Base-by-base conservation (phyloP, 139 green algal genomes). In the Zygnema circumcarinatum region DNA sequence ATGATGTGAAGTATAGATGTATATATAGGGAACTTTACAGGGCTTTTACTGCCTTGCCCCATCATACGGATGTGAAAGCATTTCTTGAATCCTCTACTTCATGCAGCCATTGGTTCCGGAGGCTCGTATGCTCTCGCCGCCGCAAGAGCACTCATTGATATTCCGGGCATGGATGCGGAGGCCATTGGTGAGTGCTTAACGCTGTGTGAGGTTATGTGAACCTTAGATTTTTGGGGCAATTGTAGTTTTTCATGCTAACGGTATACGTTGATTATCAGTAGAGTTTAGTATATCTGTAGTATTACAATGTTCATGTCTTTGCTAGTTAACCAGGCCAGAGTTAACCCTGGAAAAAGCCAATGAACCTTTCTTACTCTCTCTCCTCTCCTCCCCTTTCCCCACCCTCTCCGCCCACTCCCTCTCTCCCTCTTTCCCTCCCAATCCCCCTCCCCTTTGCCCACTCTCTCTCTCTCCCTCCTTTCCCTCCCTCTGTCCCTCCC, bases 71-170 rank as follows among this genome's bases (percentile, higher is more conserved):
- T n/a, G n/a, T n/a, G n/a, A n/a, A n/a, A n/a, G n/a, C n/a, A n/a
- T n/a, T n/a, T n/a, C n/a, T n/a, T n/a, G n/a, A n/a, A n/a, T n/a
- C n/a, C n/a, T n/a, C n/a, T n/a, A n/a, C n/a, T n/a, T n/a, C n/a
- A n/a, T n/a, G 73, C 88, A 93, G 93, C 92, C 20, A 97, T 97
- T 36, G 95, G 95, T 20, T 96, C 92, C 31, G 95, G 95, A 29
- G 94, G 95, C 31, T 81, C 85, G 29, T 96, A 94, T 86, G 95
- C 95, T 0, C 62, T 96, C 11, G 94, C 95, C 29, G 95, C 95
- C n/a, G 93, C 95, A 1, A 86, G 95, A 1, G 95, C 95, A 29
- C 81, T 98, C 35, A 92, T 96, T 11, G 95, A 98, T 81, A 74
- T 95, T 38, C 84, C 90, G 7, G 93, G 83, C n/a, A 87, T 95